A percentile compares a stretch with the other conserved stretches of the same genome.
Conservation (phyloP, 768 basidiomycete genomes). For the Calocera viscosa region DNA sequence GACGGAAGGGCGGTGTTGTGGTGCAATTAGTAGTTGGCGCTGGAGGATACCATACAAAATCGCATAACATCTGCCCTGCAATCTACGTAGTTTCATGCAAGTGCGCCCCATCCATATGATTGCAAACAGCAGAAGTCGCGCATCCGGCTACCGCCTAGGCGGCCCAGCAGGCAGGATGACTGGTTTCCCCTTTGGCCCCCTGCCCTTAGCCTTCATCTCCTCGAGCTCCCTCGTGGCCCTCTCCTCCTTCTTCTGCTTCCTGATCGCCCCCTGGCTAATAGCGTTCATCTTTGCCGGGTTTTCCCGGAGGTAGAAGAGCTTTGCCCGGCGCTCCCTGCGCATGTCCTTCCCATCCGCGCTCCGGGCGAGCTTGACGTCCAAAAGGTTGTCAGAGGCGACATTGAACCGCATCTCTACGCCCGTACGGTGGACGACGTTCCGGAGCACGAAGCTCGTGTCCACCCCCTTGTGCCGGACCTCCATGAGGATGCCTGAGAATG, state of each 20-base stretch:
- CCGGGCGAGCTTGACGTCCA: constrained; percentile 70
- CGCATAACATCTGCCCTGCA: too few species aligned
- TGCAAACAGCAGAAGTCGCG: too few species aligned
- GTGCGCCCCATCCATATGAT: too few species aligned
- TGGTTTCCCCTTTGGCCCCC: background rate
- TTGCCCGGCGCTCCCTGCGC: constrained; percentile 41
- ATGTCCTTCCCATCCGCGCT: constrained; percentile 32
- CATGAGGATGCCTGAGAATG: constrained; percentile 82
- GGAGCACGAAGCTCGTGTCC: constrained; percentile 76
- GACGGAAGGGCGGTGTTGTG: constrained; percentile 82
- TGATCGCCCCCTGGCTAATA: constrained; percentile 26
- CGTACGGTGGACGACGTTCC: constrained; percentile 82
- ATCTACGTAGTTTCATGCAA: too few species aligned
- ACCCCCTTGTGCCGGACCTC: constrained; percentile 68
- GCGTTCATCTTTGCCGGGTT: constrained; percentile 75
- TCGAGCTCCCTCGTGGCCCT: background rate
- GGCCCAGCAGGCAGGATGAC: too few species aligned
- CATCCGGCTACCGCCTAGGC: too few species aligned
- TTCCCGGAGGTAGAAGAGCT: constrained; percentile 71
- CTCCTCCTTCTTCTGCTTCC: background rate
- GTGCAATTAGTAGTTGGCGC: constrained; percentile 26
- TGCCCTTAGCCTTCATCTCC: background rate
- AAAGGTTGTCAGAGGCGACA: constrained; percentile 72
- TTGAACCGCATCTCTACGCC: constrained; percentile 92
- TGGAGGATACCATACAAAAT: background rate